Evolutionary conservation across 2,329 filamentous ascomycete species (phyloP).

Genomic region (Penicillium sp.): DNA sequence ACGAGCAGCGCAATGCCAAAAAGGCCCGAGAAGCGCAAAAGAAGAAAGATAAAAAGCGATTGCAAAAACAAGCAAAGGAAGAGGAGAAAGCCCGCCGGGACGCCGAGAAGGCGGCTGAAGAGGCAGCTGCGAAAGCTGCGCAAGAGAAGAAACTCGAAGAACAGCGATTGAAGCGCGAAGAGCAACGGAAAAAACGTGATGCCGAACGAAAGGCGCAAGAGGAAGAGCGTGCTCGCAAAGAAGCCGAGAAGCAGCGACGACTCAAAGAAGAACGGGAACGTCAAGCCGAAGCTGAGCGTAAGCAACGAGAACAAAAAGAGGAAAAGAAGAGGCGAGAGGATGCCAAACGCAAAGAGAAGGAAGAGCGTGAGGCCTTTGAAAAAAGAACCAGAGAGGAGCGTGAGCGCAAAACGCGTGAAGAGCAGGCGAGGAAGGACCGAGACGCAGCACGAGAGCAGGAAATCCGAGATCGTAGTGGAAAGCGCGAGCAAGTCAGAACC

Average conservation of each 20-base stretch:
- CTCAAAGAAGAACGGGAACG: slow-evolving; percentile 81
- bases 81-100: slow-evolving; percentile 87
- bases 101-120: slow-evolving; percentile 83
- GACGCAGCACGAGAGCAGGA: slow-evolving; percentile 50
- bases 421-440: slow-evolving; percentile 56
- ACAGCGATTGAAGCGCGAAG: slow-evolving; percentile 76
- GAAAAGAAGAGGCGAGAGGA: slow-evolving; percentile 75
- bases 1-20: slow-evolving; percentile 80
- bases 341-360: slow-evolving; percentile 73
- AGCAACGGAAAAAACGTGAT: slow-evolving; percentile 88
- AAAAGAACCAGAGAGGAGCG: slow-evolving; percentile 62
- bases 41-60: slow-evolving; percentile 87
- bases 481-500: slow-evolving; percentile 49
- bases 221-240: slow-evolving; percentile 79
- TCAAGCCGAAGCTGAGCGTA: slow-evolving; percentile 81
- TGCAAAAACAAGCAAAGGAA: slow-evolving; percentile 84
- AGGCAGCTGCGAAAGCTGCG: slow-evolving; percentile 69
- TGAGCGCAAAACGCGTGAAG: slow-evolving; percentile 53
- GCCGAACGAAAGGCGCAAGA: slow-evolving; percentile 86
- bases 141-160: slow-evolving; percentile 80
- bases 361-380: slow-evolving; percentile 60
- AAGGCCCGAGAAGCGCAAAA: slow-evolving; percentile 92
- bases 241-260: slow-evolving; percentile 76
- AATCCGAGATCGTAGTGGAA: slow-evolving; percentile 41
- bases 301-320: slow-evolving; percentile 74